Evolutionary conservation across 140 eudicot species (phyloP), one percentile per base, ranked within the genome.

Genomic region (Senecio squalidus): DNA sequence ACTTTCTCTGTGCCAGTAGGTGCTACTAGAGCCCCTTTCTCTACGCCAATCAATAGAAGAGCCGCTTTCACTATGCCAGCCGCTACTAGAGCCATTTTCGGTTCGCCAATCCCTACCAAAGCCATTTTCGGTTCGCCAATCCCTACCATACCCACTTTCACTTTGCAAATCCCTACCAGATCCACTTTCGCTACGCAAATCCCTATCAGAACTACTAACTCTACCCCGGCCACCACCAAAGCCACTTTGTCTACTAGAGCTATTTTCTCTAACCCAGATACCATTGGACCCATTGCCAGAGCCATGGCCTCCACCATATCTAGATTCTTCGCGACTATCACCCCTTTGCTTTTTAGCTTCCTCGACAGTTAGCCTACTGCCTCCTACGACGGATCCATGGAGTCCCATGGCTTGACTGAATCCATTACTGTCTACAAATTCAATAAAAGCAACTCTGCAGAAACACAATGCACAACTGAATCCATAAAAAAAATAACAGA

Each of bases 381-480:
- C 89, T 38, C 78, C 86, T 9, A 84, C 28, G 9, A 70, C 83
- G 29, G 93, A 79, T 20, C 84, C 82, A 62, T 77, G 63, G 23
- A 81, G 78, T 41, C 67, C 79, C 33, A 92, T 60, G 46, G 98
- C 98, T 73, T 68, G 56, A 72, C 59, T 74, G 49, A 84, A 36
- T 21, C 76, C 84, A 64, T 53, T 67, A 24, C 64, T 62, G 36
- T 77, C 89, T 0, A 51, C 6, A 41, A 87, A 92, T 55, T 84
- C 95, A 2, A 87, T 65, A 74, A 81, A 92, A 16, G 98, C 96
- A 41, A 92, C 73, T 62, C 98, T 87, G 81, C 67, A 62, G 9
- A 46, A 61, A 64, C 17, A 28, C 40, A 22, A 44, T 6, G 22
- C 23, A 58, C 8, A 48, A 58, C 9, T 11, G 16, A 15, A 4